phyloP scores from a whole-genome alignment of 106 monocot genomes.

The Ottelia alismoides region DNA sequence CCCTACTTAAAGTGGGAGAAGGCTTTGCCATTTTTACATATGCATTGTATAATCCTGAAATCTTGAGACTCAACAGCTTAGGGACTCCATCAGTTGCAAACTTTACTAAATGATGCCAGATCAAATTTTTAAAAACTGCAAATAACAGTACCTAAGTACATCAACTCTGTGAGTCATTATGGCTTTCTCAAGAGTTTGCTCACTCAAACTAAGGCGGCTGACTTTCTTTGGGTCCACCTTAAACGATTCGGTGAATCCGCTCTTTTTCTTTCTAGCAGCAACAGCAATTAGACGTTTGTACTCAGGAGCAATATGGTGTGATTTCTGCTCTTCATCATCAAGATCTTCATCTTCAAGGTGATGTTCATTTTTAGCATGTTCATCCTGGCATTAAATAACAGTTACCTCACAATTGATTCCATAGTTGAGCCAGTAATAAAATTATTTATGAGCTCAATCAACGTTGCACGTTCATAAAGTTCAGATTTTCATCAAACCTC shows the following conservation, averaged over 20 bases:
- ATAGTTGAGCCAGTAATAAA: too few species aligned
- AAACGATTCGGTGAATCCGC: conserved; percentile 25
- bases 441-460: too few species aligned
- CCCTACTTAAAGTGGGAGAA: too few species aligned
- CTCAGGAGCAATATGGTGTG: conserved; percentile 8
- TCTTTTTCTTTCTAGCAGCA: conserved; percentile 35
- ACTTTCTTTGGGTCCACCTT: conserved; percentile 43
- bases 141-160: conserved; percentile 59
- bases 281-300: conserved; percentile 66
- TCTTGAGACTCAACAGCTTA: too few species aligned
- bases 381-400: too few species aligned
- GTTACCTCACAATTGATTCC: too few species aligned
- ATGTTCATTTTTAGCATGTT: background rate
- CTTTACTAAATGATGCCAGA: too few species aligned
- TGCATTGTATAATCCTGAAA: too few species aligned
- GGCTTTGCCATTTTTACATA: too few species aligned
- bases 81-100: too few species aligned
- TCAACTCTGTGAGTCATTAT: conserved; percentile 32
- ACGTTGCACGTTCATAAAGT: background rate
- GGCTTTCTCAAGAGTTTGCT: conserved; percentile 41
- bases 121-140: too few species aligned
- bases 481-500: background rate
- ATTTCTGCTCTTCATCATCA: background rate
- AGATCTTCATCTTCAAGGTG: background rate
- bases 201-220: conserved; percentile 62